These are phyloP conservation scores for Solanum hybrid DNA, from an alignment of 305 asterid species.

Conservation along the genomic window DNA sequence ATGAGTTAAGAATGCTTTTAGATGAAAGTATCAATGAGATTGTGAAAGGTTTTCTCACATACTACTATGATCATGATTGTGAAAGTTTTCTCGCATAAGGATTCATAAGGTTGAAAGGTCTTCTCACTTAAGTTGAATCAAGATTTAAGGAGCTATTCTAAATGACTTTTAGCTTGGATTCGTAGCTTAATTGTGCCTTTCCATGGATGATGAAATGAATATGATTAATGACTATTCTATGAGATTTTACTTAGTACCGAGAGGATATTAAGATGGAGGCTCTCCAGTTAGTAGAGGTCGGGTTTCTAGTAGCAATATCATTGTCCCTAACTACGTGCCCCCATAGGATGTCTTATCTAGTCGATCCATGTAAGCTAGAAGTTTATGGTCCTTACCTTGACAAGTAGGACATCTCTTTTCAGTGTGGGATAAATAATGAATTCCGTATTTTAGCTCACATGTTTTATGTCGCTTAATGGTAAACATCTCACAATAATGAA, in stretches of 20 bases:
- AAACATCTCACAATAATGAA: background rate
- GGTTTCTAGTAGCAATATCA: background rate
- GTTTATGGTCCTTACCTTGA: background rate
- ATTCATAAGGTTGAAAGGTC: background rate
- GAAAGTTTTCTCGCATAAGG: background rate
- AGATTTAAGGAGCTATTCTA: background rate
- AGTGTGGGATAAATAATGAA: background rate
- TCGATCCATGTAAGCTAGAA: background rate
- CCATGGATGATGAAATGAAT: background rate
- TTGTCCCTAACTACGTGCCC: background rate
- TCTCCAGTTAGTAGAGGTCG: background rate
- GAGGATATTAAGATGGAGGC: background rate
- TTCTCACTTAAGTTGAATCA: background rate
- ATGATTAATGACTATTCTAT: background rate
- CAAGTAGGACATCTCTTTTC: background rate
- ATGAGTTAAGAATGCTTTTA: background rate
- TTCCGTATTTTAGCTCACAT: background rate
- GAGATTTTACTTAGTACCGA: background rate
- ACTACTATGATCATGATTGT: background rate
- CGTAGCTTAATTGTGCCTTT: background rate
- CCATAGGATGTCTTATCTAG: background rate
- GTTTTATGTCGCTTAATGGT: background rate
- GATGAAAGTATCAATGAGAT: background rate
- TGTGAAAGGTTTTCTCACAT: background rate
- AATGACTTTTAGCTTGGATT: background rate